Percentiles rank a stretch among this genome's conserved stretches.
Evolutionary conservation across 129 eudicot species (phyloP).

Genomic region (Erigeron canadensis): DNA sequence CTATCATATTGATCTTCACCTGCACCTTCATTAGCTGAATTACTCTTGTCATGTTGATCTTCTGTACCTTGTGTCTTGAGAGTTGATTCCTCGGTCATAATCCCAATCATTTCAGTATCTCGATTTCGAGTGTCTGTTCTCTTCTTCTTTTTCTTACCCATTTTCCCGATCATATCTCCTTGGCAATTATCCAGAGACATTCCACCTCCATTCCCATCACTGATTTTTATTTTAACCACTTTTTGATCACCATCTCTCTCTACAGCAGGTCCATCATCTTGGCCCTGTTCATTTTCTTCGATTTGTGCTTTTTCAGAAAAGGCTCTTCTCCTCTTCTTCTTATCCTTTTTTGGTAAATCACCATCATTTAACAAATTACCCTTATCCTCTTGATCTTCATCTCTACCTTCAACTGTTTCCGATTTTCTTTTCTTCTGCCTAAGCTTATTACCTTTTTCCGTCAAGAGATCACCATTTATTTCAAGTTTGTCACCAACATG

Average conservation of each 20-base stretch:
- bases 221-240: background rate
- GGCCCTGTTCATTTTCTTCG: background rate
- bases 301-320: background rate
- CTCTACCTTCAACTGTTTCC: conserved; percentile 19
- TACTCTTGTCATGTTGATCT: conserved; percentile 20
- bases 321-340: background rate
- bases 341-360: conserved; percentile 11
- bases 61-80: background rate
- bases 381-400: conserved; percentile 22
- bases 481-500: background rate
- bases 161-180: background rate
- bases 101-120: no score
- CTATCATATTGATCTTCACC: background rate
- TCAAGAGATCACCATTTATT: background rate
- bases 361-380: conserved; percentile 17
- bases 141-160: conserved; percentile 14
- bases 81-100: no score
- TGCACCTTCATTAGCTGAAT: background rate
- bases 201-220: background rate
- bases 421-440: conserved; percentile 16
- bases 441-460: conserved; percentile 18
- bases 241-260: conserved; percentile 15
- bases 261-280: conserved; percentile 1
- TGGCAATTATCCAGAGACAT: background rate
- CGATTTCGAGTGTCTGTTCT: background rate